phyloP scores from a whole-genome alignment of 2,329 filamentous ascomycete genomes.

The Colletotrichum noveboracense region DNA sequence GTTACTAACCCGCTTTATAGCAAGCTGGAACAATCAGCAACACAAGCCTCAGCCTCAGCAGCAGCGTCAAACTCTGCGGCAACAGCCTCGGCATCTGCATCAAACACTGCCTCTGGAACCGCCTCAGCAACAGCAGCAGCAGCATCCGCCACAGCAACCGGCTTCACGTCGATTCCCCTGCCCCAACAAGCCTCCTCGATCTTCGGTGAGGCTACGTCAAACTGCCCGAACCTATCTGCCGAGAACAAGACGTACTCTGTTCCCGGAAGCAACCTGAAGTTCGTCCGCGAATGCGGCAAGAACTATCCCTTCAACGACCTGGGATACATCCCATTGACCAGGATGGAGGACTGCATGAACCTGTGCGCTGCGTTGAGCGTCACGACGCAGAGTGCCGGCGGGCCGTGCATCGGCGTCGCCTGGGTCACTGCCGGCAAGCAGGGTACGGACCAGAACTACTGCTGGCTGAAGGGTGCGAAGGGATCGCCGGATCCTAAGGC shows the following conservation, averaged over 20 bases:
- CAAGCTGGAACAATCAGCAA: neutral
- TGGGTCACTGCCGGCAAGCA: slow-evolving; percentile 25
- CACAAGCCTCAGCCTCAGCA: neutral
- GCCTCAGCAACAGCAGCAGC: neutral
- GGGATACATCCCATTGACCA: slow-evolving; percentile 22
- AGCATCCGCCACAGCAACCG: neutral
- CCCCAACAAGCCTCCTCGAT: neutral
- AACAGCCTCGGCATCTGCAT: neutral
- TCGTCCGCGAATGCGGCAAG: slow-evolving; percentile 22
- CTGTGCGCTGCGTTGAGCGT: slow-evolving; percentile 26
- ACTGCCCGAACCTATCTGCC: neutral
- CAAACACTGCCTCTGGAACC: neutral
- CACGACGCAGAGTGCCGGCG: slow-evolving; percentile 21
- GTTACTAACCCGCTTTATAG: neutral
- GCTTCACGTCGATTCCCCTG: slow-evolving; percentile 8
- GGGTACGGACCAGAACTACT: slow-evolving; percentile 23
- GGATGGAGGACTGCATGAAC: slow-evolving; percentile 27
- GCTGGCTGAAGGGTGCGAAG: slow-evolving; percentile 26
- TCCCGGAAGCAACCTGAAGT: slow-evolving; percentile 23
- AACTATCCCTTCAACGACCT: slow-evolving; percentile 24
- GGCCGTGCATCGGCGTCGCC: slow-evolving; percentile 23
- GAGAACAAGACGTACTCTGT: slow-evolving; percentile 21
- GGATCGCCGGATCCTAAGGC: neutral
- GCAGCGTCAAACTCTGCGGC: neutral
- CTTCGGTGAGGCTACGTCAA: neutral